phyloP scores from a whole-genome alignment of 345 rosid genomes.

The Boechera divaricarpa region DNA sequence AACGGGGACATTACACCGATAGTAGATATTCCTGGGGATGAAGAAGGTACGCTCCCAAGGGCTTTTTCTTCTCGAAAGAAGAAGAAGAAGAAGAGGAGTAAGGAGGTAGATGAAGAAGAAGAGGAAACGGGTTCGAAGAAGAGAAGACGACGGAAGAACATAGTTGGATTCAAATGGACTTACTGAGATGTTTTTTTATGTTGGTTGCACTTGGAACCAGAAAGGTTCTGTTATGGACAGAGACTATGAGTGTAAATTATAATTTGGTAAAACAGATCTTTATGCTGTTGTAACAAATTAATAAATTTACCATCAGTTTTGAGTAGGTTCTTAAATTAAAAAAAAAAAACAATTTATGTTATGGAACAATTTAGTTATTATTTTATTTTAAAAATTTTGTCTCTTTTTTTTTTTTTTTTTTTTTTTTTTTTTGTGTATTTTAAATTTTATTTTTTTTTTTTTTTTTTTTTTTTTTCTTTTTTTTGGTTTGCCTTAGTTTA shows the following conservation, averaged over 20 bases:
- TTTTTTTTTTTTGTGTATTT: too few species aligned
- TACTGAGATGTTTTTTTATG: not conserved
- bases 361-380: slow-evolving; percentile 9
- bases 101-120: slow-evolving; percentile 30
- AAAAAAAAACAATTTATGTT: not conserved
- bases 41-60: too few species aligned
- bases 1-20: slow-evolving; percentile 43
- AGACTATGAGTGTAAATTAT: slow-evolving; percentile 28
- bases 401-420: not conserved
- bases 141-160: slow-evolving; percentile 27
- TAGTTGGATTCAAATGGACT: not conserved
- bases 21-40: slow-evolving; percentile 43
- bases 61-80: slow-evolving; percentile 48
- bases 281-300: slow-evolving; percentile 40
- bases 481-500: too few species aligned
- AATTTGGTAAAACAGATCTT: slow-evolving; percentile 38
- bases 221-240: not conserved
- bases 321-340: slow-evolving; percentile 4
- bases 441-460: not conserved
- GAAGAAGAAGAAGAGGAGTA: slow-evolving; percentile 50
- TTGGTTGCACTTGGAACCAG: slow-evolving; percentile 2
- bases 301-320: slow-evolving; percentile 40
- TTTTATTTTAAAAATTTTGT: not conserved
- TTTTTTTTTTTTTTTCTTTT: not conserved
- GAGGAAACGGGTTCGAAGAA: slow-evolving; percentile 51